Conservation (phyloP, 2,329 filamentous ascomycete species). For the Diaporthe ilicicola region DNA sequence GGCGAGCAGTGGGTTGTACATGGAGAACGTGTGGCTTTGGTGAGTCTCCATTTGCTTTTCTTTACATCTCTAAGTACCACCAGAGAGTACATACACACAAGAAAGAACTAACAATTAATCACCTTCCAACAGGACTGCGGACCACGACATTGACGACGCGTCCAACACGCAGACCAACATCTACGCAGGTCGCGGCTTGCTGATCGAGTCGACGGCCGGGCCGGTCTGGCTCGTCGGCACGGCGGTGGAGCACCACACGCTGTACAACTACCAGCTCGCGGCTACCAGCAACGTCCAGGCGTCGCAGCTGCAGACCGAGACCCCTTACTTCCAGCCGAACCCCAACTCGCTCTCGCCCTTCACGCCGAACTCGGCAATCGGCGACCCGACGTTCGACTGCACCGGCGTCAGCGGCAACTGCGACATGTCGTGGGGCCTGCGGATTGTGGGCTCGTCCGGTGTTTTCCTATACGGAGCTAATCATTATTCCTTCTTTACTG, state of each 20-base stretch:
- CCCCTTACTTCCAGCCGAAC: conserved; percentile 75
- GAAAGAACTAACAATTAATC: not conserved
- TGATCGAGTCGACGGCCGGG: conserved; percentile 55
- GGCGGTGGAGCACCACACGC: conserved; percentile 69
- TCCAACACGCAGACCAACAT: conserved; percentile 56
- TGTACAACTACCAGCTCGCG: conserved; percentile 74
- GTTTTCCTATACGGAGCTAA: conserved; percentile 70
- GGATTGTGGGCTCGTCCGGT: conserved; percentile 64
- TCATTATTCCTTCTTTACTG: conserved; percentile 74
- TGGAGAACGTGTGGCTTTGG: conserved; percentile 60
- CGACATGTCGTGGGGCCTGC: conserved; percentile 70
- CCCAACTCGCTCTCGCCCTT: conserved; percentile 69
- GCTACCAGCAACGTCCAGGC: conserved; percentile 69
- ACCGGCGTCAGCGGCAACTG: conserved; percentile 47
- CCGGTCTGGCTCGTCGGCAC: conserved; percentile 71
- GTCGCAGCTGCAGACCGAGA: conserved; percentile 74
- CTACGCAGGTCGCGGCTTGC: conserved; percentile 58
- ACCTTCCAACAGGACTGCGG: conserved; percentile 37
- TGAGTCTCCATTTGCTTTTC: conserved; percentile 34
- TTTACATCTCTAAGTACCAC: no score
- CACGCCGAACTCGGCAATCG: conserved; percentile 46
- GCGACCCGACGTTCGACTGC: conserved; percentile 64
- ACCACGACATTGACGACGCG: conserved; percentile 47
- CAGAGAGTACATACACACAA: not conserved
- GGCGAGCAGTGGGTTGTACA: conserved; percentile 45